Conservation (phyloP, 2,329 filamentous ascomycete genomes). For the Exophiala xenobiotica region DNA sequence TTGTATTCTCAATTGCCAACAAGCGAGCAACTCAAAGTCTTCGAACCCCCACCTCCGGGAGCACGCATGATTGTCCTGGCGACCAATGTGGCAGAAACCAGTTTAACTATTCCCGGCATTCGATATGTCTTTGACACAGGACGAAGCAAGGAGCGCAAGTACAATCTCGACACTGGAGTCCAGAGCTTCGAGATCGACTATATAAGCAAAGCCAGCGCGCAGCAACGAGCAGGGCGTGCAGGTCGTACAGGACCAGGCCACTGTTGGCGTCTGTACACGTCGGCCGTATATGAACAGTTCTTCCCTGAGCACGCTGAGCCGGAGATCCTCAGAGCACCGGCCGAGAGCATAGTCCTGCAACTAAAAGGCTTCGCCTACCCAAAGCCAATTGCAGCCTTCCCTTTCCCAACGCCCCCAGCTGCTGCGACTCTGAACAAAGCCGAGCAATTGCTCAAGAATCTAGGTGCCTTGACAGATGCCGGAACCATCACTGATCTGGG, state of each 20-base stretch:
- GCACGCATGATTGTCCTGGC: constrained; percentile 84
- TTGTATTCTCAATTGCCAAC: constrained; percentile 91
- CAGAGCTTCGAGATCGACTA: constrained; percentile 94
- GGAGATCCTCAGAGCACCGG: constrained; percentile 85
- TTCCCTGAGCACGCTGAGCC: constrained; percentile 84
- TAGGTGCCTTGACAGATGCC: constrained; percentile 70
- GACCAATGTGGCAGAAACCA: constrained; percentile 96
- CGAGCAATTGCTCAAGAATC: constrained; percentile 80
- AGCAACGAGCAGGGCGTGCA: constrained; percentile 87
- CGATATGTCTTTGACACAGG: constrained; percentile 96
- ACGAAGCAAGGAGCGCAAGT: constrained; percentile 85
- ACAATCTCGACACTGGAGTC: constrained; percentile 82
- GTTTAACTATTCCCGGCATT: constrained; percentile 92
- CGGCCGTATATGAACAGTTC: constrained; percentile 83
- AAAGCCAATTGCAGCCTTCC: constrained; percentile 80
- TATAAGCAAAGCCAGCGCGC: constrained; percentile 96
- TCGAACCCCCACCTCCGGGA: constrained; percentile 78
- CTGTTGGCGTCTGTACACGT: constrained; percentile 92
- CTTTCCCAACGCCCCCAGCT: constrained; percentile 89
- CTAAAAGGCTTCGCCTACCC: constrained; percentile 93
- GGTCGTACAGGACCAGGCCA: constrained; percentile 94
- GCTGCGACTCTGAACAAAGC: constrained; percentile 73
- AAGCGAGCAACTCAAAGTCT: constrained; percentile 85
- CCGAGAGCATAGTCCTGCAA: constrained; percentile 88
- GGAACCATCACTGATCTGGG: constrained; percentile 79